Base-by-base conservation (phyloP, 805 yeast genomes). In the Cyberlindnera mycetangii region DNA sequence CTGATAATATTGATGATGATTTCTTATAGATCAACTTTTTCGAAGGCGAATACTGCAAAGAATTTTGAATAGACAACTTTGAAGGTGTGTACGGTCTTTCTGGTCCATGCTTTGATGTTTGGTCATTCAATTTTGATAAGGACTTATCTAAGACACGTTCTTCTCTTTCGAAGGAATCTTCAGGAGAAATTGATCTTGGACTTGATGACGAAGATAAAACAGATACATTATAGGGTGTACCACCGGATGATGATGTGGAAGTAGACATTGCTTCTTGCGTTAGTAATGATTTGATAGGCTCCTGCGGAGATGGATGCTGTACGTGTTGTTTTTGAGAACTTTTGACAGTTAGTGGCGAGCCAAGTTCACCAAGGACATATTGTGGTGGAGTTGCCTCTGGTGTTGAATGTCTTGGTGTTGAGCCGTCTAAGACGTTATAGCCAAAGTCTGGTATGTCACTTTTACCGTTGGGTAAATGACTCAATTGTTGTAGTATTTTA, bases 81-180 rank as follows among this genome's bases (percentile, higher is more conserved):
- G 44, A 34, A 10, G 45, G 51, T 4, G 47, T 44, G 25, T 34
- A 36, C 33, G 40, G 24, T 27, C 37, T 36, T 8, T 37, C 41
- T n/a, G 20, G 10, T 3, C 21, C 20, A 17, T 20, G 4, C 15
- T 6, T 17, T 20, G 41, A 24, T 4, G 5, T 24, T 22, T 15
- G 19, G 16, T 42, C 43, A 16, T 51, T 47, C 20, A 51, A 19
- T 12, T 33, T 12, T 1, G 51, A 42, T 6, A 51, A 39, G 14
- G 37, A 15, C 14, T 43, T 41, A 32, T 56, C 60, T 9, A 54
- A 17, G 3, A 24, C 20, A 5, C 45, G 32, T 32, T 56, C 60
- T 18, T 48, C 51, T 31, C 50, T 44, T 40, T 56, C 60, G 37
- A 56, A 54, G 12, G 60, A 54, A 31, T 53, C 54, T 34, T 50